Evolutionary conservation across 108 stramenopile genomes (phyloP).

Genomic region (Discostella stelligeroides): DNA sequence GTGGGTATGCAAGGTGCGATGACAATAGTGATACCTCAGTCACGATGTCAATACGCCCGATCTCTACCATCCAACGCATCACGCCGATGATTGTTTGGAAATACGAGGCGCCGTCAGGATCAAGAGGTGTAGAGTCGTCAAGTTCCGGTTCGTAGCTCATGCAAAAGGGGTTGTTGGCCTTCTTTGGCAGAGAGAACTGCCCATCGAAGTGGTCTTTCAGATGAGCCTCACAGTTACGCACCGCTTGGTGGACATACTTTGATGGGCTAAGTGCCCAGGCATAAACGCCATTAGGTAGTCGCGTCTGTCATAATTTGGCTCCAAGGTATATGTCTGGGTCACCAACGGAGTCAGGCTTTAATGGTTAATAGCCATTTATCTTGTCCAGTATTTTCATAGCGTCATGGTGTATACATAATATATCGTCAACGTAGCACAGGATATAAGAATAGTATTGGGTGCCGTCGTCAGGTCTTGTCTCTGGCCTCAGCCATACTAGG

Average conservation of each 20-base stretch:
- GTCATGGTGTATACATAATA: neutral
- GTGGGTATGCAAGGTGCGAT: slow-evolving; percentile 14
- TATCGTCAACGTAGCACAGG: no score
- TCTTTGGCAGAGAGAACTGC: neutral
- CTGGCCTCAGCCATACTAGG: neutral
- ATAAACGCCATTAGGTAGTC: neutral
- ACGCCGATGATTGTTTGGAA: no score
- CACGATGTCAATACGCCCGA: no score
- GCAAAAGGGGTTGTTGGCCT: neutral
- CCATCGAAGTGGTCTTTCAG: neutral
- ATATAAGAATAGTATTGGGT: neutral
- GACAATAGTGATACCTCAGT: slow-evolving; percentile 37
- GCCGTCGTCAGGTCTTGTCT: neutral
- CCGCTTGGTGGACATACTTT: neutral
- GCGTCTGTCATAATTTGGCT: neutral
- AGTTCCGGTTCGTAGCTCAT: no score
- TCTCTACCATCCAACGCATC: no score
- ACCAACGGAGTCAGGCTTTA: neutral
- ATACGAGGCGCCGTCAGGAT: no score
- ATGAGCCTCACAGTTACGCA: neutral
- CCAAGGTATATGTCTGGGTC: slow-evolving; percentile 9
- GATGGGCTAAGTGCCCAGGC: slow-evolving; percentile 1
- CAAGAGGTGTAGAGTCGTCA: no score
- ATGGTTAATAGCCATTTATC: neutral
- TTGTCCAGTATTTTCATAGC: neutral